Evolutionary conservation across 345 rosid genomes (phyloP), one percentile per base, ranked within the genome.

Genomic region (Gynandropsis gynandra): DNA sequence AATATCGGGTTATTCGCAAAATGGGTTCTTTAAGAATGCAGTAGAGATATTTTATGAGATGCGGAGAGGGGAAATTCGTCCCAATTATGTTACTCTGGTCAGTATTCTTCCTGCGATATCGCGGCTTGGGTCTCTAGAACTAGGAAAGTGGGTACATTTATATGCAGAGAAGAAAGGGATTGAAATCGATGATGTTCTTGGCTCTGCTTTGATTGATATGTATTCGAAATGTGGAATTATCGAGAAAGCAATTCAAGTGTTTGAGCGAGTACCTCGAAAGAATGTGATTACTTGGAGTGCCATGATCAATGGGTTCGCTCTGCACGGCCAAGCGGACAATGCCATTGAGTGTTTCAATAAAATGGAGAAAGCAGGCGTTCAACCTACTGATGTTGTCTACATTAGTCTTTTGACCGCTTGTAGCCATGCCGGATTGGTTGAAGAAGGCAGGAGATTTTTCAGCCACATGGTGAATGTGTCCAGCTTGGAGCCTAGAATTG

Each of bases 171-270:
- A 35, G 41, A 74, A 65, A 17, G 60, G 51, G 11, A 70, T 78
- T 39, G 59, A 54, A 71, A 65, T 76, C 9, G 76, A 80, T 51
- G 86, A 74, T 47, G 78, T 74, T 44, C 84, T 80, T 40, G 84
- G 84, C 44, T 82, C 83, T 36, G 88, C 86, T 48, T 57, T 86
- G 49, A 76, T 82, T 42, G 92, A 86, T 58, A 79, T 83, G 92
- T 83, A 86, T 52, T 72, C 82, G 0, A 80, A 86, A 56, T 79
- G 95, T 44, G 92, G 92, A 45, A 68, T 72, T 43, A 57, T 80
- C 9, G 89, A 80, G 54, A 78, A 79, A 60, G 84, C 81, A 1
- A 10, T 79, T 65, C 72, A 72, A 42, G 70, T 86, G 35, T 86
- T 83, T 20, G 79, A 68, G 64, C 58, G 64, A 36, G 60, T 73